These are phyloP conservation scores for Eutrema salsugineum DNA, from an alignment of 441 rosid species.

Conservation along the genomic window DNA sequence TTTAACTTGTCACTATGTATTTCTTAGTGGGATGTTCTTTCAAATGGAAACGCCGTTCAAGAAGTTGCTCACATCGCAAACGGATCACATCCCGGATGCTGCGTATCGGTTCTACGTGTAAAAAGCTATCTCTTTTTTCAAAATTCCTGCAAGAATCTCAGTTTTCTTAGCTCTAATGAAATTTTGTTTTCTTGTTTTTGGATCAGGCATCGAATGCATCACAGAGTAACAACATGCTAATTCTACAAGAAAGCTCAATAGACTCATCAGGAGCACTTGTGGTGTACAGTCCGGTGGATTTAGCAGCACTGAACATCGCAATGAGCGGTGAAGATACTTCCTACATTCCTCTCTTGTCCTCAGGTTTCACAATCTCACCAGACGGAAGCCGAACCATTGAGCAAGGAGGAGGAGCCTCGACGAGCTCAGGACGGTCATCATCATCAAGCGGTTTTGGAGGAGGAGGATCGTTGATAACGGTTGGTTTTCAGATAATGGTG, in stretches of 20 bases:
- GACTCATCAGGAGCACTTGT: slow-evolving; percentile 85
- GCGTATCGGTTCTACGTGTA: slow-evolving; percentile 94
- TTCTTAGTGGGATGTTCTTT: slow-evolving; percentile 93
- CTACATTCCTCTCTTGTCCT: slow-evolving; percentile 80
- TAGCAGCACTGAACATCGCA: slow-evolving; percentile 73
- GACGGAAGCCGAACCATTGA: slow-evolving; percentile 53
- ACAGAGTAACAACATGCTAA: slow-evolving; percentile 79
- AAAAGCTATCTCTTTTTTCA: slow-evolving; percentile 13
- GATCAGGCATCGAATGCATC: slow-evolving; percentile 67
- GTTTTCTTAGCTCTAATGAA: neutral
- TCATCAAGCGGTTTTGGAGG: slow-evolving; percentile 39
- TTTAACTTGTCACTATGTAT: neutral
- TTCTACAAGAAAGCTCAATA: slow-evolving; percentile 94
- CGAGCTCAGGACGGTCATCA: slow-evolving; percentile 55
- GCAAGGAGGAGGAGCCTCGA: slow-evolving; percentile 54
- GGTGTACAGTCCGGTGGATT: slow-evolving; percentile 85
- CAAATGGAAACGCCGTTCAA: slow-evolving; percentile 83
- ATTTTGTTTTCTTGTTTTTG: neutral
- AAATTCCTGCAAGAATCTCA: neutral
- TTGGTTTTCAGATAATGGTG: slow-evolving; percentile 93
- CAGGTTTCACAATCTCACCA: slow-evolving; percentile 81
- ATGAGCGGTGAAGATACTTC: slow-evolving; percentile 97
- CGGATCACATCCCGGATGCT: slow-evolving; percentile 90
- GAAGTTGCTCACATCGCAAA: slow-evolving; percentile 94
- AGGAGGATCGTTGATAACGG: slow-evolving; percentile 65